Evolutionary conservation across 2,329 filamentous ascomycete species (phyloP), one percentile per base, ranked within the genome.

Genomic region (Neoascochyta sp.): DNA sequence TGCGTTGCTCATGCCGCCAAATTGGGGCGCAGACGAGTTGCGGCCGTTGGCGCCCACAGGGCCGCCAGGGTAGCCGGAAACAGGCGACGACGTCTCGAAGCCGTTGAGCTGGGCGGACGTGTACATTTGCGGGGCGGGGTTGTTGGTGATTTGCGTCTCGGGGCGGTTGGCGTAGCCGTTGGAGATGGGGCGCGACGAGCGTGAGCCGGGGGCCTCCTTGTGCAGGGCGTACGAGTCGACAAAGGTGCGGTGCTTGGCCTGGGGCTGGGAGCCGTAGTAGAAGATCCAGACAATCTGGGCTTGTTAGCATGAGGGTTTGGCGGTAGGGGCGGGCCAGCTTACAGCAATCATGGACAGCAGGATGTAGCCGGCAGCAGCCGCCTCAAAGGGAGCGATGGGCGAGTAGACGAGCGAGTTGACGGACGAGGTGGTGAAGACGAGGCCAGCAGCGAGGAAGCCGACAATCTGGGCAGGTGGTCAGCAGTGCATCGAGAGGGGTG

Each of bases 171-270:
- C 81, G 50, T 86, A 88, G 42, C 75, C 81, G 52, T 78, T 81
- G 32, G 80, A 82, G 78, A 92, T 79, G 43, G 64, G 82, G 68
- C 67, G 80, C 70, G 65, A 84, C 68, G 70, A 79, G 70, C 65
- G 74, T 36, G 71, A 78, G 14, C 76, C 72, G 1, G 75, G 78
- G 25, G 66, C 67, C 53, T 95, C 89, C 68, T 96, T 96, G 69
- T 92, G 80, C 13, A 95, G 75, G 27, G 92, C 88, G 57, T 95
- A 95, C 1, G 90, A 95, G 67, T 98, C 92, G 50, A 96, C 84
- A 62, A 93, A 95, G 34, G 86, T 82, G 52, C 90, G 85, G 43
- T 89, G 86, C 32, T 82, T 78, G 10, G 89, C 86, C 22, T 86
- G 85, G 1, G 90, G 88, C 11, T 88, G 83, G 2, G 90, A 95